Conservation (phyloP, 352 stramenopile genomes). For the Globisporangium acanthophoron region DNA sequence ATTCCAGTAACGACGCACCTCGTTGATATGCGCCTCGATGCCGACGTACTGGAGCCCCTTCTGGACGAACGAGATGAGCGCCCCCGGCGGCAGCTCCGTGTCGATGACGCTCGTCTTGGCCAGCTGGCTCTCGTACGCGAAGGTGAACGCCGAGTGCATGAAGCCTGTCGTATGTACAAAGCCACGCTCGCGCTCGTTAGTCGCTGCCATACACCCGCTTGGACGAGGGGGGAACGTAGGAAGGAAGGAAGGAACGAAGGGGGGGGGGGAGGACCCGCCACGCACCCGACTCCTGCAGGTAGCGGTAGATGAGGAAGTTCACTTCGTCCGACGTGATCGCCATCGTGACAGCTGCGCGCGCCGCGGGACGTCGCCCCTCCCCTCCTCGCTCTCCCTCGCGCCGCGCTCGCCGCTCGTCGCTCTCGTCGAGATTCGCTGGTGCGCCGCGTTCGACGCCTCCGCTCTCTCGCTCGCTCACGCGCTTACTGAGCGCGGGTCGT, state of each 20-base stretch:
- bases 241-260: not conserved
- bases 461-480: not conserved
- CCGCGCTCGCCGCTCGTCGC: too few species aligned
- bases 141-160: conserved; percentile 97
- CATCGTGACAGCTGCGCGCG: conserved; percentile 33
- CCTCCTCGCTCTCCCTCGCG: not conserved
- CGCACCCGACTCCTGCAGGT: conserved; percentile 93
- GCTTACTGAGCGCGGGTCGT: not conserved
- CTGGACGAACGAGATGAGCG: conserved; percentile 97
- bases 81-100: conserved; percentile 92
- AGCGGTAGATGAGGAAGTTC: conserved; percentile 98
- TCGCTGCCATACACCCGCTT: not conserved
- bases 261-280: not conserved
- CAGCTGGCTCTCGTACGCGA: conserved; percentile 96
- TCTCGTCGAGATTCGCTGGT: not conserved
- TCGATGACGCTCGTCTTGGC: conserved; percentile 91
- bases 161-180: conserved; percentile 58
- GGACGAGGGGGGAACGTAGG: not conserved
- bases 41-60: conserved; percentile 96
- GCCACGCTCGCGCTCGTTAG: not conserved
- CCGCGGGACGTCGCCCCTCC: not conserved
- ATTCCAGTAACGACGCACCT: conserved; percentile 25
- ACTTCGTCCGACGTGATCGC: conserved; percentile 94
- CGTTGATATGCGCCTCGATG: conserved; percentile 89
- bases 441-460: not conserved